Conservation (phyloP, 306 rosid genomes). For the Vigna nakashimae region DNA sequence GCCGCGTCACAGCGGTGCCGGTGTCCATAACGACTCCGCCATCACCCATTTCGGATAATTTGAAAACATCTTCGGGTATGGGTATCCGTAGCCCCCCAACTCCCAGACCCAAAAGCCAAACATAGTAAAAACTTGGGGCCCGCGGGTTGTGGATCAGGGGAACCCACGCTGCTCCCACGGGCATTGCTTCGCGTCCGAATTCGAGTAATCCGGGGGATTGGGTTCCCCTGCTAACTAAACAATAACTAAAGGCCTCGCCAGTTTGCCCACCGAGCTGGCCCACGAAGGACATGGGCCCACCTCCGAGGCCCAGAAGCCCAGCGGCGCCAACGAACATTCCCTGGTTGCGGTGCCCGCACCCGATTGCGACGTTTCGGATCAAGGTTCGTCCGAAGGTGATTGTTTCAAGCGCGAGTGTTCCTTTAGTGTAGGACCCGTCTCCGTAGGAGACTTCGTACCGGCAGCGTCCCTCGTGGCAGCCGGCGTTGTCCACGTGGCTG, state of each 20-base stretch:
- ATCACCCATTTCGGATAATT: slow-evolving; percentile 55
- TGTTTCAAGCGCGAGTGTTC: slow-evolving; percentile 90
- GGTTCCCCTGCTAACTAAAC: slow-evolving; percentile 78
- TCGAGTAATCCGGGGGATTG: slow-evolving; percentile 67
- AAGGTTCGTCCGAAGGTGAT: slow-evolving; percentile 72
- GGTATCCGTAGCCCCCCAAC: slow-evolving; percentile 75
- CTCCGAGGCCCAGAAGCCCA: slow-evolving; percentile 88
- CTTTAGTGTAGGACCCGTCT: slow-evolving; percentile 92
- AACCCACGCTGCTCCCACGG: slow-evolving; percentile 92
- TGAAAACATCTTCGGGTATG: slow-evolving; percentile 68
- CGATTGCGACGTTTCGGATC: slow-evolving; percentile 80
- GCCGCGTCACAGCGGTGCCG: slow-evolving; percentile 89
- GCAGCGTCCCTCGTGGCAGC: slow-evolving; percentile 80
- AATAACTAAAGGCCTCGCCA: slow-evolving; percentile 82
- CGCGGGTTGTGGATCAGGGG: slow-evolving; percentile 66
- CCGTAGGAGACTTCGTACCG: slow-evolving; percentile 86
- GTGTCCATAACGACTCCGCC: slow-evolving; percentile 99
- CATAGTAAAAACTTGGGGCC: slow-evolving; percentile 77
- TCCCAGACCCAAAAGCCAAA: slow-evolving; percentile 82
- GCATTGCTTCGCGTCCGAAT: slow-evolving; percentile 86
- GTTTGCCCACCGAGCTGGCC: slow-evolving; percentile 93
- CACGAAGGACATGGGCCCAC: slow-evolving; percentile 89
- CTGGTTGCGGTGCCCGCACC: slow-evolving; percentile 89
- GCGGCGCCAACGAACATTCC: slow-evolving; percentile 99
- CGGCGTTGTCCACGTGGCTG: slow-evolving; percentile 71